These are phyloP conservation scores for Erythrobasidium yunnanense DNA, from an alignment of 768 basidiomycete genomes.

Conservation along the genomic window DNA sequence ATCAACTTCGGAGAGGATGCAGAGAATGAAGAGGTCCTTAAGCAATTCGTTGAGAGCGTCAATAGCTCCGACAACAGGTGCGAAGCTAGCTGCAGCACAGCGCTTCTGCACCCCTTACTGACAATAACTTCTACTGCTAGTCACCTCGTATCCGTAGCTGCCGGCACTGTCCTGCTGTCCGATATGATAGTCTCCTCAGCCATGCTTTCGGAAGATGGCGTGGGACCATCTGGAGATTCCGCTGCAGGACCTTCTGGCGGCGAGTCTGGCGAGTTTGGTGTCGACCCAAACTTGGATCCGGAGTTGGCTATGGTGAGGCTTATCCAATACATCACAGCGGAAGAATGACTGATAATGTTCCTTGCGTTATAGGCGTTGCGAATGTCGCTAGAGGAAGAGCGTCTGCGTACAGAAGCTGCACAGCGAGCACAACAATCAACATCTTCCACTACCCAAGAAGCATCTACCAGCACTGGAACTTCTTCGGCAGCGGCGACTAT, in stretches of 20 bases:
- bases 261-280: conserved; percentile 61
- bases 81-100: neutral
- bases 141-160: conserved; percentile 67
- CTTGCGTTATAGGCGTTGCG: conserved; percentile 62
- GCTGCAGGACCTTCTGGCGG: conserved; percentile 48
- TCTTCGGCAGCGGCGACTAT: conserved; percentile 17
- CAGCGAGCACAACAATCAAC: conserved; percentile 13
- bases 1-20: conserved; percentile 75
- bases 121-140: conserved; percentile 44
- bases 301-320: conserved; percentile 81
- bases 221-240: conserved; percentile 43
- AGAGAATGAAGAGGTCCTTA: conserved; percentile 60
- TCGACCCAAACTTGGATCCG: conserved; percentile 90
- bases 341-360: neutral
- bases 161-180: conserved; percentile 66
- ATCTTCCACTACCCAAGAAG: conserved; percentile 42
- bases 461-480: conserved; percentile 41
- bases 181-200: conserved; percentile 70
- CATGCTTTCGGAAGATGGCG: conserved; percentile 66
- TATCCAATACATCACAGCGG: neutral
- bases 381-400: conserved; percentile 93
- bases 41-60: conserved; percentile 70
- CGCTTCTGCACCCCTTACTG: neutral
- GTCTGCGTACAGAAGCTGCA: conserved; percentile 50
- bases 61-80: conserved; percentile 77